These are phyloP conservation scores for Boletus subcaerulescens DNA, from an alignment of 768 basidiomycete genomes.

Conservation along the genomic window DNA sequence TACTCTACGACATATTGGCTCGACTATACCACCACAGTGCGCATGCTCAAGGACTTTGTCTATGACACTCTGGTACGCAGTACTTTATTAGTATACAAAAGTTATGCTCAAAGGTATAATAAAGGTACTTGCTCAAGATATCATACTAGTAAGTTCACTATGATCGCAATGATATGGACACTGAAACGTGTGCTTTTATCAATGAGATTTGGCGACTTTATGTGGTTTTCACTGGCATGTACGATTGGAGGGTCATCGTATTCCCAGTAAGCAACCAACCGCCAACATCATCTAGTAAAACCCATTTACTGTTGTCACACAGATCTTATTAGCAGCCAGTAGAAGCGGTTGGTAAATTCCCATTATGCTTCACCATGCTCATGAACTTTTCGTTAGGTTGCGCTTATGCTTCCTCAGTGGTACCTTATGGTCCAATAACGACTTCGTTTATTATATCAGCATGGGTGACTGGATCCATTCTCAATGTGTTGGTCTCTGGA, in stretches of 20 bases:
- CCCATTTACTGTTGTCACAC: background rate
- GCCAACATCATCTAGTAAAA: background rate
- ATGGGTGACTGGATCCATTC: background rate
- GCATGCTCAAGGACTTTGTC: background rate
- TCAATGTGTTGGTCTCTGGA: background rate
- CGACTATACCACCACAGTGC: background rate
- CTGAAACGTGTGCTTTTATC: background rate
- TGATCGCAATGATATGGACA: background rate
- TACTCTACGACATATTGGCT: conserved; percentile 3
- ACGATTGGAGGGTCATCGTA: background rate
- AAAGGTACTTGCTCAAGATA: background rate
- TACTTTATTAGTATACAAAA: too few relatives aligned
- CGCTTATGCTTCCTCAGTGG: too few relatives aligned
- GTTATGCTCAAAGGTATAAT: background rate
- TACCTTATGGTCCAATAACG: background rate
- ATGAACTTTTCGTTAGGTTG: background rate
- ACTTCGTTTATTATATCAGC: background rate
- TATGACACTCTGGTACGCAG: background rate
- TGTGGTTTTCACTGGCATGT: background rate
- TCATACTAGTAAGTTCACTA: background rate
- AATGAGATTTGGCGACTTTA: conserved; percentile 6
- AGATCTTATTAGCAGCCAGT: background rate
- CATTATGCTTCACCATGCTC: background rate
- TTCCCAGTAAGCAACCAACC: background rate
- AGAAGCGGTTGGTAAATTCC: background rate